Evolutionary conservation across 768 basidiomycete genomes (phyloP).

Genomic region (Gloeopeniophorella convolvens): DNA sequence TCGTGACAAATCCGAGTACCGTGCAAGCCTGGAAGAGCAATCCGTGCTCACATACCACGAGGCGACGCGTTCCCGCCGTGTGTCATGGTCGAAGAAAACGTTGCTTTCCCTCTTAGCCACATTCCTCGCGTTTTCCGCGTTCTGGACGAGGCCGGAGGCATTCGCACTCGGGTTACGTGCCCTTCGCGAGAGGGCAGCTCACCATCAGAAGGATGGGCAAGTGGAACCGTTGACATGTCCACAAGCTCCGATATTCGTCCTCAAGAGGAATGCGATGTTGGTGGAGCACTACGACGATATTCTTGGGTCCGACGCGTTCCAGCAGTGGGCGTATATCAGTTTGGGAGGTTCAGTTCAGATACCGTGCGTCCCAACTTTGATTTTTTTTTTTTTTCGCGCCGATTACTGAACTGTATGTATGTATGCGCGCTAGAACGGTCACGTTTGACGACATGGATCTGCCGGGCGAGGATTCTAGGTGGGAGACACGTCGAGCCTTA

Average conservation of each 20-base stretch:
- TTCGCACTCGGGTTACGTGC: too few species aligned
- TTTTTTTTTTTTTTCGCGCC: background rate
- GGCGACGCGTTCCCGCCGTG: too few species aligned
- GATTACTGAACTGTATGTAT: background rate
- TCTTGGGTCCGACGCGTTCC: constrained; percentile 25
- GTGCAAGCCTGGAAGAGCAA: too few species aligned
- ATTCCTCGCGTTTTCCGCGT: too few species aligned
- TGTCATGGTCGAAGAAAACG: too few species aligned
- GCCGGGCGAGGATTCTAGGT: constrained; percentile 27
- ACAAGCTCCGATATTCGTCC: constrained; percentile 22
- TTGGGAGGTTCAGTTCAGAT: constrained; percentile 33
- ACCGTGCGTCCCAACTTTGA: constrained; percentile 20
- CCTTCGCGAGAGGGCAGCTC: too few species aligned
- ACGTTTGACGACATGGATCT: constrained; percentile 27
- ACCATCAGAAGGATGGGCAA: too few species aligned
- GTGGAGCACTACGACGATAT: constrained; percentile 24
- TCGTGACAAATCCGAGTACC: too few species aligned
- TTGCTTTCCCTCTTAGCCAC: too few species aligned
- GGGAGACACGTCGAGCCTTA: constrained; percentile 30
- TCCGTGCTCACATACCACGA: too few species aligned
- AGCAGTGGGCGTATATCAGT: constrained; percentile 27
- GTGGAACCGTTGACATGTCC: too few species aligned
- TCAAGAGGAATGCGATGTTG: constrained; percentile 19
- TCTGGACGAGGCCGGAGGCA: too few species aligned
- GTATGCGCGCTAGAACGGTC: constrained; percentile 21